These are phyloP conservation scores for Meyerozyma guilliermondii DNA, from an alignment of 1,139 yeast genomes.

Conservation along the genomic window DNA sequence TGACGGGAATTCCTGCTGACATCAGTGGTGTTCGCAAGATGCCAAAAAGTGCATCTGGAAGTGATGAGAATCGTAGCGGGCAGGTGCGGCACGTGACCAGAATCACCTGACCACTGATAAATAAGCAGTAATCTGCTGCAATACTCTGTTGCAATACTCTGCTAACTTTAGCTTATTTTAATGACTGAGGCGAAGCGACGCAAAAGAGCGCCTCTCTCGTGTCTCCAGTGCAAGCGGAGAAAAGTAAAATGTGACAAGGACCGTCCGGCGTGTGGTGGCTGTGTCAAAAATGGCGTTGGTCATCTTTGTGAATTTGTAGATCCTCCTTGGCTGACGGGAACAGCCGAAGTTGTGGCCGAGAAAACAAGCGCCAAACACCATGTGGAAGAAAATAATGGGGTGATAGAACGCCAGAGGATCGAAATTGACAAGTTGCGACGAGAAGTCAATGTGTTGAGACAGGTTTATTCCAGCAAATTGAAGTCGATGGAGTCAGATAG, in stretches of 20 bases:
- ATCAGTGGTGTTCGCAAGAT: conserved; percentile 11
- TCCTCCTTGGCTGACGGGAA: conserved; percentile 32
- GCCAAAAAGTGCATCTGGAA: not conserved
- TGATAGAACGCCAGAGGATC: conserved; percentile 21
- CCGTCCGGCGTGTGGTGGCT: conserved; percentile 41
- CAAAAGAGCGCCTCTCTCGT: conserved; percentile 38
- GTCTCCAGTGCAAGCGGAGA: conserved; percentile 38
- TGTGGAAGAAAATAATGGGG: not conserved
- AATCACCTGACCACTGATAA: too few species aligned
- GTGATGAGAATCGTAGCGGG: not conserved
- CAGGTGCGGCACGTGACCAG: too few species aligned
- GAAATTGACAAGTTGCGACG: conserved; percentile 35
- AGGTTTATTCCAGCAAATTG: conserved; percentile 15
- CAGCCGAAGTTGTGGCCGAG: not conserved
- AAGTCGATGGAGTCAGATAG: conserved; percentile 5
- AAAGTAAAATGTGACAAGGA: conserved; percentile 44
- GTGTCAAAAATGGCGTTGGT: conserved; percentile 37
- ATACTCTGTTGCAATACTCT: too few species aligned
- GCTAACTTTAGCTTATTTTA: too few species aligned
- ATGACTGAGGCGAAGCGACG: conserved; percentile 17
- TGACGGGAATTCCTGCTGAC: conserved; percentile 76
- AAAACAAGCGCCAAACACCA: not conserved
- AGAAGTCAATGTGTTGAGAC: conserved; percentile 25
- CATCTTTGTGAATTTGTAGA: conserved; percentile 40
- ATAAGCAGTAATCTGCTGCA: too few species aligned